Base-by-base conservation (phyloP, 1,139 yeast species). In the Yamadazyma aaseri region DNA sequence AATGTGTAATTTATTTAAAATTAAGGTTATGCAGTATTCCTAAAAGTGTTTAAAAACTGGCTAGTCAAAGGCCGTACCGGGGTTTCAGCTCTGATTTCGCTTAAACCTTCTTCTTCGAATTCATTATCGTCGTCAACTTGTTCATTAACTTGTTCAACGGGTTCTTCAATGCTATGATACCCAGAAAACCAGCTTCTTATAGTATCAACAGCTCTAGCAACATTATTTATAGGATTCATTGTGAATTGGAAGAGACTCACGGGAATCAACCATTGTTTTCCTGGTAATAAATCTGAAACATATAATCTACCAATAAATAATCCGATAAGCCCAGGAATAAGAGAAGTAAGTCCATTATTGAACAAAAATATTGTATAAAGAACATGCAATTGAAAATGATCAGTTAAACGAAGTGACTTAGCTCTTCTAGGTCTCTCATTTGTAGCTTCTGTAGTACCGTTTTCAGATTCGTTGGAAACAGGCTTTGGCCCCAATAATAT, bases 51-150 rank as follows among this genome's bases (percentile, higher is more conserved):
- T 33, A 79, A 58, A 35, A 79, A 65, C 48, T 78, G 84, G 22
- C 75, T 65, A 2, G 82, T 73, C 34, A 79, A 57, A 1, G 83
- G 78, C 44, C 85, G 56, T 3, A 73, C 76, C 1, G 83, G 84
- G 2, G 77, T 71, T 36, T 74, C 79, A 3, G 75, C 76, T 36
- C 73, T 43, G 7, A 65, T 65, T 38, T 55, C 65, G 16, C 46
- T 52, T 25, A 52, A 59, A 13, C 40, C 47, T 16, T 36, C 21
- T 17, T 45, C 47, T 11, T 36, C 34, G 15, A 22, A 22, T 12
- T 36, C 40, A 20, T 33, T 26, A 17, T 28, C 31, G 18, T 31
- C 45, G 17, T 31, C 33, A 9, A 15, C n/a, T 41, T 35, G 40
- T 7, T 45, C 47, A 6, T 40, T 44, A 9, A 33, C 42, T 5